Evolutionary conservation across 2,329 filamentous ascomycete genomes (phyloP).

Genomic region (Ambrosiella xylebori): DNA sequence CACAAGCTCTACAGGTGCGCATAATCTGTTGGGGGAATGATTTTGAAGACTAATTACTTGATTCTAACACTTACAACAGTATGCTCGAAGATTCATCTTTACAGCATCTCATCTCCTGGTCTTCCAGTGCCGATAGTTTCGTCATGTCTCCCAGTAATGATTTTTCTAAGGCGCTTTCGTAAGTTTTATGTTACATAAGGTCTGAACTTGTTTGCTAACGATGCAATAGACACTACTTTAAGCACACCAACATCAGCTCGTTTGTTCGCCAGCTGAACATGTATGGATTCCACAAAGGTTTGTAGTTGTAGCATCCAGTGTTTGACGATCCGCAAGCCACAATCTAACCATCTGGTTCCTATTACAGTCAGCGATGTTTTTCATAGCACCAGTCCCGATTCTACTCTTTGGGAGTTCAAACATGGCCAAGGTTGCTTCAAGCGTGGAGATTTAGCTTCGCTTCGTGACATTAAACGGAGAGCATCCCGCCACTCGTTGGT

Average conservation of each 20-base stretch:
- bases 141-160: constrained; percentile 96
- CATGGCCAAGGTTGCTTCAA: constrained; percentile 97
- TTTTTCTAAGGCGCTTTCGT: constrained; percentile 97
- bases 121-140: constrained; percentile 82
- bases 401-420: constrained; percentile 95
- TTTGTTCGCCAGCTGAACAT: constrained; percentile 97
- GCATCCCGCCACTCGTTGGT: constrained; percentile 87
- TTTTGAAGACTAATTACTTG: not conserved
- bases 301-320: not conserved
- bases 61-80: constrained; percentile 28
- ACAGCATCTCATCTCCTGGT: constrained; percentile 94
- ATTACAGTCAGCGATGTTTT: constrained; percentile 85
- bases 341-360: not conserved
- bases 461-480: constrained; percentile 88
- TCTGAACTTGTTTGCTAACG: not conserved
- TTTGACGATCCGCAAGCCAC: not conserved
- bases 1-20: constrained; percentile 91
- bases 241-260: constrained; percentile 97
- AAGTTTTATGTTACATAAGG: constrained; percentile 26
- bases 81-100: constrained; percentile 94
- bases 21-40: not conserved
- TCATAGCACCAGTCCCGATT: constrained; percentile 83
- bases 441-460: constrained; percentile 72
- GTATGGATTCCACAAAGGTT: constrained; percentile 99
- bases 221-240: constrained; percentile 73